Evolutionary conservation across 176 grass and related monocot species (phyloP).

Genomic region (Oryza meyeriana): DNA sequence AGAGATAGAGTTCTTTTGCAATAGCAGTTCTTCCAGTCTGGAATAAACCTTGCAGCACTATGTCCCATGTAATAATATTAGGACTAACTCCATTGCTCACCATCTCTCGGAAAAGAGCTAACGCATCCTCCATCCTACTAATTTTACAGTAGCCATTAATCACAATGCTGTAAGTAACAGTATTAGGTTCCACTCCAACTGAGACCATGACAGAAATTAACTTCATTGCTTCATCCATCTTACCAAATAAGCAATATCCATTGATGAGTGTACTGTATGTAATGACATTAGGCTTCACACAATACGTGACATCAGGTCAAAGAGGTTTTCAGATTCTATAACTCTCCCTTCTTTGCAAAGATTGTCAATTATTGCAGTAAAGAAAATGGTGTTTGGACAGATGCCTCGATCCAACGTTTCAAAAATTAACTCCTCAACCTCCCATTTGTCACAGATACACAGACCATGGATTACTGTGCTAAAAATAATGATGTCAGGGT

Average conservation of each 20-base stretch:
- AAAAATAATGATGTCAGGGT: neutral
- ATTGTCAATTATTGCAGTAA: neutral
- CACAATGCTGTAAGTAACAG: neutral
- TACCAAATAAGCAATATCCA: too few relatives aligned
- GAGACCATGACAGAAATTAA: too few relatives aligned
- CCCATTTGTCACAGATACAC: neutral
- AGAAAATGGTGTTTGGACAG: neutral
- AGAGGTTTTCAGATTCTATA: neutral
- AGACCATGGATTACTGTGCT: neutral
- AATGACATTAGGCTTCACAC: neutral
- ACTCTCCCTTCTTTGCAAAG: neutral
- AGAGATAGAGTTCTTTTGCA: neutral
- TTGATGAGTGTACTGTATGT: too few relatives aligned
- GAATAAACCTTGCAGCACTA: neutral
- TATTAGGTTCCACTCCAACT: neutral
- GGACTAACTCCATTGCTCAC: neutral
- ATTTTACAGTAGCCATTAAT: neutral
- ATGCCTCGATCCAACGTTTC: constrained; percentile 28
- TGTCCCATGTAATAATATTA: neutral
- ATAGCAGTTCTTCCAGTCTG: neutral
- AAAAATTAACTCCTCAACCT: constrained; percentile 26
- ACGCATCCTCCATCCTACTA: neutral
- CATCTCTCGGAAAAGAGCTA: neutral
- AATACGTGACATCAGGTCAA: neutral
- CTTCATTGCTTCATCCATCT: too few relatives aligned